Base-by-base conservation (phyloP, 2,329 filamentous ascomycete species). In the Fusarium sp. region DNA sequence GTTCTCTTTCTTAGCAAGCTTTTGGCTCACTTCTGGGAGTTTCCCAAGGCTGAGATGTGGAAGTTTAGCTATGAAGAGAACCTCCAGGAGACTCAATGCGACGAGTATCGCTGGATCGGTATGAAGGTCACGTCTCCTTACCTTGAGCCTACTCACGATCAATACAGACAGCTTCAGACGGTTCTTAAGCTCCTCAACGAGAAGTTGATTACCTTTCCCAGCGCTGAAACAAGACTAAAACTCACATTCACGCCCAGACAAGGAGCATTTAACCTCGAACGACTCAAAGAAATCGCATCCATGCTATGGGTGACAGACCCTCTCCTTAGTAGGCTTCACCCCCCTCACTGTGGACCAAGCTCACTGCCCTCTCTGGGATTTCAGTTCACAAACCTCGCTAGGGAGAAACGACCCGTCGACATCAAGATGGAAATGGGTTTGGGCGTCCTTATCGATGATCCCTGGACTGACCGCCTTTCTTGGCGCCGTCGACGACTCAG, bases 391-490 rank as follows among this genome's bases (percentile, higher is more conserved):
- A 66, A 67, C 17, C 33, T 75, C 16, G 38, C 55, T 8, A 66
- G 56, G 5, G 42, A 57, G 7, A 16, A 65, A 1, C 9, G 35
- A 16, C 40, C 49, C 10, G n/a, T 73, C 29, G 24, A 71, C 27
- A 10, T 75, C 11, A 38, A 49, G 10, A 11, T 44, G 16, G 55
- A 73, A 49, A 38, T 75, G 38, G 24, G 51, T 4, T 65, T 55
- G 14, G 36, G 42, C 6, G 17, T 66, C 31, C 53, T 55, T 8
- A 12, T 71, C 17, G 53, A 69, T 14, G 74, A 75, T 22, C 74
- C 72, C 9, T 76, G 74, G 74, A 64, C 67, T 16, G 60, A 76
- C 27, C 65, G 59, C 9, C 56, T 76, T 16, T 73, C 70, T 3
- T 51, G 62, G 16, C 49, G 44, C 8, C 66, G 74, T n/a, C 64